These are phyloP conservation scores for Lupinus albus DNA, from an alignment of 306 rosid genomes.

Conservation along the genomic window DNA sequence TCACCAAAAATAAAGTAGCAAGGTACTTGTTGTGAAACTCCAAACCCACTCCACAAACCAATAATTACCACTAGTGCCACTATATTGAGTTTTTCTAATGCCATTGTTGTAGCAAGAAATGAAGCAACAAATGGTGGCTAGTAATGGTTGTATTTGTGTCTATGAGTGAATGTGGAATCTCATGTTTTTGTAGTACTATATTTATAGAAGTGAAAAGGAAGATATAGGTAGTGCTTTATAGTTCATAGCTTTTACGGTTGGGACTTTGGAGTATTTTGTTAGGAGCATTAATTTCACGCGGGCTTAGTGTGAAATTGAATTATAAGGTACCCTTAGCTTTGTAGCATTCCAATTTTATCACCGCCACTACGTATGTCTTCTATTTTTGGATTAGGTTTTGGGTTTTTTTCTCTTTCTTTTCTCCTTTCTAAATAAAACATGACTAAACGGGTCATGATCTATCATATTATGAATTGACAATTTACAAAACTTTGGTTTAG, in stretches of 20 bases:
- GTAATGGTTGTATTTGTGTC: neutral
- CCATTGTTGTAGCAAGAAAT: conserved; percentile 15
- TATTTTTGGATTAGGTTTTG: neutral
- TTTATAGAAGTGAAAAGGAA: conserved; percentile 42
- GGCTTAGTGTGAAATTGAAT: conserved; percentile 46
- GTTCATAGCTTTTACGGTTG: conserved; percentile 52
- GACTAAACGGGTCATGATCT: no score
- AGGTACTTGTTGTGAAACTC: conserved; percentile 69
- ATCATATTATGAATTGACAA: no score
- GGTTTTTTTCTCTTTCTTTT: no score
- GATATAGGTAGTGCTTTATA: neutral
- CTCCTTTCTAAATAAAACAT: no score
- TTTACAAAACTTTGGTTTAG: no score
- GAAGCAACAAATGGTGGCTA: neutral
- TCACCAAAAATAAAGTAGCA: conserved; percentile 96
- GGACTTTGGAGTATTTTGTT: conserved; percentile 53
- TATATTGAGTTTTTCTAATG: conserved; percentile 1
- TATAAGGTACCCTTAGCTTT: neutral
- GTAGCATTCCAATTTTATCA: neutral
- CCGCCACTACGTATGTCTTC: neutral
- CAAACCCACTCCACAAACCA: conserved; percentile 41
- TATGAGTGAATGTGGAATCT: conserved; percentile 37
- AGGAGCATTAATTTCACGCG: conserved; percentile 79
- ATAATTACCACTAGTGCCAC: conserved; percentile 41
- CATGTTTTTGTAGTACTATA: conserved; percentile 28